These are phyloP conservation scores for Beauveria pseudobassiana DNA, from an alignment of 2,329 filamentous ascomycete species.

Conservation along the genomic window DNA sequence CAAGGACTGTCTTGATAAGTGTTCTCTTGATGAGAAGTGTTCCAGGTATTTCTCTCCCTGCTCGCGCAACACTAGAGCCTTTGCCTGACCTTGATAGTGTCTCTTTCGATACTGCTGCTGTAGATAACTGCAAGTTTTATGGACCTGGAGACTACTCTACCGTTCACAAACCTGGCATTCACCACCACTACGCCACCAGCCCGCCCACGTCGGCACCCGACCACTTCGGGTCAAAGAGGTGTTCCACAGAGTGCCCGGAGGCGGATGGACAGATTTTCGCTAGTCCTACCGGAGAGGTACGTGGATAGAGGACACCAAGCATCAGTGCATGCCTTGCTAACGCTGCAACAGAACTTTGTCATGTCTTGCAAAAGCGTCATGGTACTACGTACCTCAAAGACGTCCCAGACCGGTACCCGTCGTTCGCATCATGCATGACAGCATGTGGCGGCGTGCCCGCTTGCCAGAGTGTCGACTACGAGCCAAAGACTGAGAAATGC, in stretches of 20 bases:
- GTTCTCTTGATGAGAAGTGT: conserved; percentile 12
- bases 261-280: conserved; percentile 12
- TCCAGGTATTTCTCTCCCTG: conserved; percentile 5
- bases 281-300: conserved; percentile 11
- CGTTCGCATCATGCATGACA: conserved; percentile 11
- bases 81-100: not conserved
- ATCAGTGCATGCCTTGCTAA: not conserved
- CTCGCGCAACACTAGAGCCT: not conserved
- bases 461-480: conserved; percentile 15
- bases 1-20: conserved; percentile 13
- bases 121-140: conserved; percentile 15
- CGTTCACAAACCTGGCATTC: not conserved
- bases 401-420: not conserved
- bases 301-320: not conserved
- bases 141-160: conserved; percentile 12
- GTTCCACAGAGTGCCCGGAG: conserved; percentile 14
- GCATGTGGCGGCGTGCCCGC: conserved; percentile 13
- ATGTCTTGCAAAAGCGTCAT: conserved; percentile 15
- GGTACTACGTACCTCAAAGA: conserved; percentile 13
- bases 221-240: conserved; percentile 11
- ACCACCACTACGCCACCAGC: conserved; percentile 11
- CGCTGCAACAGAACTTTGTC: conserved; percentile 10
- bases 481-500: conserved; percentile 13
- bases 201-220: conserved; percentile 9
- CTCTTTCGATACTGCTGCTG: not conserved